A percentile compares a stretch with the other conserved stretches of the same genome.
Evolutionary conservation across 2,329 filamentous ascomycete genomes (phyloP).

Genomic region (Ilyonectria sp.): DNA sequence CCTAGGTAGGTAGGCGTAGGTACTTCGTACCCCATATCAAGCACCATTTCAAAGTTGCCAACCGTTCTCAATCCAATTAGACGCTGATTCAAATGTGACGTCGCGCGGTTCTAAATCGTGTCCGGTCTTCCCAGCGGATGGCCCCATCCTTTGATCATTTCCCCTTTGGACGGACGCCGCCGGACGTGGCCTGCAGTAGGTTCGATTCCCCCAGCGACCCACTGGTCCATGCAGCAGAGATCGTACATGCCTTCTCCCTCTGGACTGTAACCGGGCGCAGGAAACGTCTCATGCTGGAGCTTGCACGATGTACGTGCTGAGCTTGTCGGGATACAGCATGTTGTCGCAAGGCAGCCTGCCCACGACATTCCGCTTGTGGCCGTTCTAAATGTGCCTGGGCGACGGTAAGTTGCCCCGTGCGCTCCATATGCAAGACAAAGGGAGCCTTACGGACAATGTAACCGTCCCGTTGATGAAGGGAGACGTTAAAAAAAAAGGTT

Average conservation of each 20-base stretch:
- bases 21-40: neutral
- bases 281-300: constrained; percentile 2
- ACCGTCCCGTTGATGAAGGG: constrained; percentile 7
- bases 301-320: constrained; percentile 4
- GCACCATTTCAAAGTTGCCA: constrained; percentile 27
- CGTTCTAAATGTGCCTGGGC: constrained; percentile 6
- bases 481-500: neutral
- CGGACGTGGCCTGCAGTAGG: constrained; percentile 23
- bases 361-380: constrained; percentile 21
- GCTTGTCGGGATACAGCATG: constrained; percentile 23
- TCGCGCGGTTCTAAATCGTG: too few species aligned
- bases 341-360: constrained; percentile 35
- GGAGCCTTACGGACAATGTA: constrained; percentile 13
- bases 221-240: constrained; percentile 7
- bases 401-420: constrained; percentile 23
- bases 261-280: constrained; percentile 25
- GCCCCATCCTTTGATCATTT: constrained; percentile 30
- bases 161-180: constrained; percentile 20
- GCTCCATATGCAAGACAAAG: neutral
- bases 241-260: neutral
- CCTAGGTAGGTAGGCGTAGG: neutral
- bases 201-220: neutral
- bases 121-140: too few species aligned
- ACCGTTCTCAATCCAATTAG: constrained; percentile 38
- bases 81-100: constrained; percentile 1